Evolutionary conservation across 2,329 filamentous ascomycete genomes (phyloP).

Genomic region (Exophiala sp.): DNA sequence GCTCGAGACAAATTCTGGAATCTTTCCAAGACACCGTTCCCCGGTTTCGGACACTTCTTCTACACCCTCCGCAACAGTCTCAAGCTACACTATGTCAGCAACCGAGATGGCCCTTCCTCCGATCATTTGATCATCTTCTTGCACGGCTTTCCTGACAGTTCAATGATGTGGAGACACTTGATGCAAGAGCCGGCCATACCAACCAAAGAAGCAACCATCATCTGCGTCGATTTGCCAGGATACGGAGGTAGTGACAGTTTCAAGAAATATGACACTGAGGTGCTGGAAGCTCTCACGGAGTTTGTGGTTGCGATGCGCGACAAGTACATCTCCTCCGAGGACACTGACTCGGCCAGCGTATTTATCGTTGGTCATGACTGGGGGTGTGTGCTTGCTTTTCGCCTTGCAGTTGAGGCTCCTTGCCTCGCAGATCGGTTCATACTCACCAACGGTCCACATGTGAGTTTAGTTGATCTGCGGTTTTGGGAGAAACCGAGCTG

Average conservation of each 20-base stretch:
- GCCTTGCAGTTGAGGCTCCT: slow-evolving; percentile 54
- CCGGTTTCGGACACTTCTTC: slow-evolving; percentile 48
- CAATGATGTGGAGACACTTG: slow-evolving; percentile 49
- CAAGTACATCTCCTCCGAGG: slow-evolving; percentile 35
- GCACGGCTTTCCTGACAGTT: slow-evolving; percentile 57
- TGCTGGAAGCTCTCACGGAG: slow-evolving; percentile 50
- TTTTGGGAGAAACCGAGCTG: background rate
- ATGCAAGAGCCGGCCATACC: slow-evolving; percentile 39
- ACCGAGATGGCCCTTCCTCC: slow-evolving; percentile 30
- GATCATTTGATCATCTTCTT: slow-evolving; percentile 47
- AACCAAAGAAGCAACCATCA: slow-evolving; percentile 40
- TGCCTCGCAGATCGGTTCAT: slow-evolving; percentile 53
- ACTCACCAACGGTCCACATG: slow-evolving; percentile 49
- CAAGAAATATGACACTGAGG: slow-evolving; percentile 44
- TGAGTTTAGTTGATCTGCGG: slow-evolving; percentile 34
- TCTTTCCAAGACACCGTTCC: slow-evolving; percentile 38
- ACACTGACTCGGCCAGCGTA: slow-evolving; percentile 36
- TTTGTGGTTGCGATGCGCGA: slow-evolving; percentile 49
- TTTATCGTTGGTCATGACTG: slow-evolving; percentile 50
- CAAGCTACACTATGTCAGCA: slow-evolving; percentile 52
- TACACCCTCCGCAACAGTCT: slow-evolving; percentile 45
- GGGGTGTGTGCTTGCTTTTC: slow-evolving; percentile 48
- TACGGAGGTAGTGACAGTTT: slow-evolving; percentile 54
- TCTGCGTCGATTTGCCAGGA: slow-evolving; percentile 54
- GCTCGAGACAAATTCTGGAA: slow-evolving; percentile 52